phyloP scores from a whole-genome alignment of 2,329 filamentous ascomycete genomes.

The Calonectria pauciramosa region DNA sequence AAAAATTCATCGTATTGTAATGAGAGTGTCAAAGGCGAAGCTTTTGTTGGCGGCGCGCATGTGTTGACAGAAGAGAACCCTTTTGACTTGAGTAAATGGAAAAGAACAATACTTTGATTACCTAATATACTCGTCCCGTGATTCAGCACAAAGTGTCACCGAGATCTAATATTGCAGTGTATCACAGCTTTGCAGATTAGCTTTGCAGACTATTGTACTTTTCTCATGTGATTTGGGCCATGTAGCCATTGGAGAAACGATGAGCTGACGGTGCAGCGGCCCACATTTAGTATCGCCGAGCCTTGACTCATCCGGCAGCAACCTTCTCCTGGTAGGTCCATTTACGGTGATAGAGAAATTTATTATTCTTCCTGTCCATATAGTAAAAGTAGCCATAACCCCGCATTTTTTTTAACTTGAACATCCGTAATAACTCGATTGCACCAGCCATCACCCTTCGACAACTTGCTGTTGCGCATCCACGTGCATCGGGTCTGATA shows the following conservation, averaged over 20 bases:
- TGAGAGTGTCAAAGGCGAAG: background rate
- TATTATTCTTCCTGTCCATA: background rate
- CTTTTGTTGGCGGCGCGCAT: background rate
- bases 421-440: background rate
- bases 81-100: too few relatives aligned
- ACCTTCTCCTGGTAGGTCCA: slow-evolving; percentile 30
- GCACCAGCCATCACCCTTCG: background rate
- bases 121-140: too few relatives aligned
- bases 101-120: too few relatives aligned
- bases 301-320: slow-evolving; percentile 41
- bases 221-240: too few relatives aligned
- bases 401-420: background rate
- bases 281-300: background rate
- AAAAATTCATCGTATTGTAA: background rate
- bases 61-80: too few relatives aligned
- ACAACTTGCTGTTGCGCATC: background rate
- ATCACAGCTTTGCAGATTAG: too few relatives aligned
- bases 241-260: too few relatives aligned
- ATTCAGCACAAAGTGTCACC: too few relatives aligned
- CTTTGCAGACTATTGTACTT: too few relatives aligned
- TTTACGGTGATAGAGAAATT: background rate
- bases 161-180: too few relatives aligned
- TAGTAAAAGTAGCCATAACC: background rate
- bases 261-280: too few relatives aligned
- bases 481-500: background rate